These are phyloP conservation scores for Fagopyrum tataricum DNA, from an alignment of 148 eudicot genomes.

Conservation along the genomic window DNA sequence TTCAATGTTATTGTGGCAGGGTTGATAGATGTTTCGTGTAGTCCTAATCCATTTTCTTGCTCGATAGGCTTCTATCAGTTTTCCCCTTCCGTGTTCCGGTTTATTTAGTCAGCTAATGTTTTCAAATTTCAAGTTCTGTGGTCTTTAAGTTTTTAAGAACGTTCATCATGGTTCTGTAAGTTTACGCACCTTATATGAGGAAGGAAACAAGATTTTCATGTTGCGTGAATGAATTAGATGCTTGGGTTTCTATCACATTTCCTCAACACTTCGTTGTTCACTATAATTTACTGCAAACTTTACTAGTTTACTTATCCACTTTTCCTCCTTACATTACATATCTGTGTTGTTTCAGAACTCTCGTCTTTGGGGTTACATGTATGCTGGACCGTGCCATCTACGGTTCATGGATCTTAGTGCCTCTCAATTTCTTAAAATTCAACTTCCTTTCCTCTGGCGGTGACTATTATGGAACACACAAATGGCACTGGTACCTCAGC, in stretches of 20 bases:
- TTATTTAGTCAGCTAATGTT: not conserved
- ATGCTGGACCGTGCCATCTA: conserved; percentile 70
- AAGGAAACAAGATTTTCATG: not conserved
- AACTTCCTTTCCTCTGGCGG: conserved; percentile 96
- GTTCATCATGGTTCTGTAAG: not conserved
- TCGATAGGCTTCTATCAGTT: not conserved
- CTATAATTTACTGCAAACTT: not conserved
- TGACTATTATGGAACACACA: conserved; percentile 98
- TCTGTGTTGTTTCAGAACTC: conserved; percentile 37
- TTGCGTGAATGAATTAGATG: not conserved
- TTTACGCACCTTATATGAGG: not conserved
- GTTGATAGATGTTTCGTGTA: not conserved
- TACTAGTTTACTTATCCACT: not conserved
- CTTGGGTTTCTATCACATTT: conserved; percentile 7
- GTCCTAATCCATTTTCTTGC: not conserved
- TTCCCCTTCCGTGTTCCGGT: not conserved
- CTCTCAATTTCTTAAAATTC: conserved; percentile 85
- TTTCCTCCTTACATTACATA: not conserved
- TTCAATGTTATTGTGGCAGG: not conserved
- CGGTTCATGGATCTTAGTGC: conserved; percentile 88
- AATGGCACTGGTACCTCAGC: conserved; percentile 94
- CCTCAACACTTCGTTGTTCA: not conserved
- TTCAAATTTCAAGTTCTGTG: not conserved
- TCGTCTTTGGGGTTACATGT: conserved; percentile 52
- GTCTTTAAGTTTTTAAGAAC: not conserved